Percentiles rank a stretch among this genome's conserved stretches.
phyloP scores from a whole-genome alignment of 2,329 filamentous ascomycete species.

The Remersonia thermophila region DNA sequence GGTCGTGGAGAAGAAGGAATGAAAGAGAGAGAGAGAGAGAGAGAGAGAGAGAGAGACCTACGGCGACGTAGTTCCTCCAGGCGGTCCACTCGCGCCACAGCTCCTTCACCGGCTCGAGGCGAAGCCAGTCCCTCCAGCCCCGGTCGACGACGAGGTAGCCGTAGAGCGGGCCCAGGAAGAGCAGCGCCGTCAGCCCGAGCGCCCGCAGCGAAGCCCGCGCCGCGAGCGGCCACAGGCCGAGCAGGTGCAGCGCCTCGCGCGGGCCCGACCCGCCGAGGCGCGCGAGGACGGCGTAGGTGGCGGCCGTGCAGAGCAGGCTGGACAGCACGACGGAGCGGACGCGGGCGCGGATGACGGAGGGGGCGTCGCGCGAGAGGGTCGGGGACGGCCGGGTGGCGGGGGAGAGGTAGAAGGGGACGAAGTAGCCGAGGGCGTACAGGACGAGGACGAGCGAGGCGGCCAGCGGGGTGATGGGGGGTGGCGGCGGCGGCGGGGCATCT shows the following conservation, averaged over 20 bases:
- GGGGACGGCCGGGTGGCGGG: conserved; percentile 66
- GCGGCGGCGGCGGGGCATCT: conserved; percentile 12
- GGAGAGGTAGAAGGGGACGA: conserved; percentile 81
- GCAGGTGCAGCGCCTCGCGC: conserved; percentile 46
- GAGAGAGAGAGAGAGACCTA: conserved; percentile 31
- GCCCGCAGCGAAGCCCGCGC: conserved; percentile 49
- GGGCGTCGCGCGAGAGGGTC: conserved; percentile 71
- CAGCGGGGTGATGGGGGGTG: conserved; percentile 29
- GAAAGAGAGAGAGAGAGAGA: neutral
- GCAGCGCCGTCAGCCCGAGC: conserved; percentile 59
- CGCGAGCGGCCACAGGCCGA: conserved; percentile 73
- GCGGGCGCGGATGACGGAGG: conserved; percentile 76
- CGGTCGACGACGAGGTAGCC: conserved; percentile 64
- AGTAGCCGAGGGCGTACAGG: conserved; percentile 77
- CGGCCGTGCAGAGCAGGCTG: conserved; percentile 53
- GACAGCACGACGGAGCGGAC: conserved; percentile 69
- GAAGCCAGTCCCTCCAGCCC: conserved; percentile 53
- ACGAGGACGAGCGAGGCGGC: conserved; percentile 29
- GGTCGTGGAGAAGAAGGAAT: neutral
- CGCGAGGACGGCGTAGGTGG: conserved; percentile 55
- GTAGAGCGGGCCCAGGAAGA: conserved; percentile 78
- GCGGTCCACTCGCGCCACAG: conserved; percentile 62
- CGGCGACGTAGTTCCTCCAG: conserved; percentile 79
- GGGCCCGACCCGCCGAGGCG: conserved; percentile 22
- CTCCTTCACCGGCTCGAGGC: conserved; percentile 41